Evolutionary conservation across 306 rosid species (phyloP).

Genomic region (Canavalia ensiformis): DNA sequence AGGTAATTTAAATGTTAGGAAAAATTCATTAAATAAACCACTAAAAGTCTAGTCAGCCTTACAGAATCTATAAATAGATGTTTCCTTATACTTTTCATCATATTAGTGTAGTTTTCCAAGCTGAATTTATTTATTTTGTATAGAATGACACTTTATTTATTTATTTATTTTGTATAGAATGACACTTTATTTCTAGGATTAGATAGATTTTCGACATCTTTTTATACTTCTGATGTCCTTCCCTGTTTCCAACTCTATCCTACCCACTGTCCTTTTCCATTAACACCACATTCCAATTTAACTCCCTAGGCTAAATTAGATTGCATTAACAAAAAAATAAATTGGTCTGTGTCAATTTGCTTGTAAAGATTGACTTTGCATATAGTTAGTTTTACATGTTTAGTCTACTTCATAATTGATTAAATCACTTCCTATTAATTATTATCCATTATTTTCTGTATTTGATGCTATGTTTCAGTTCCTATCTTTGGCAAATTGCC

Average conservation of each 20-base stretch:
- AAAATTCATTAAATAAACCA: too few species aligned
- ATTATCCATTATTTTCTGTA: conserved; percentile 1
- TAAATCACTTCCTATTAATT: background rate
- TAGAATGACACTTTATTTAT: background rate
- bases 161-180: too few species aligned
- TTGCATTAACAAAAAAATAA: background rate
- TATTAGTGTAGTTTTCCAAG: background rate
- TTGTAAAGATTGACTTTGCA: background rate
- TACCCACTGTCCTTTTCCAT: background rate
- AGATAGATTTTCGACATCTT: background rate
- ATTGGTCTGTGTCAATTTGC: conserved; percentile 5
- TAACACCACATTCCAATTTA: background rate
- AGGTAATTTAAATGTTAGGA: too few species aligned
- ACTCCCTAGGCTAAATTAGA: background rate
- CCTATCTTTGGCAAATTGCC: background rate
- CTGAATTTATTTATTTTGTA: background rate
- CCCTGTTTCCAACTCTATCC: background rate
- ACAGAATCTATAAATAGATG: background rate
- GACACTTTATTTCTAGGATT: background rate
- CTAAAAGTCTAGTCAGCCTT: too few species aligned
- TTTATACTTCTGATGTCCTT: background rate
- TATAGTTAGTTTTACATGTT: background rate
- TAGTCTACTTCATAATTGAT: background rate
- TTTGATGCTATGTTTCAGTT: conserved; percentile 7
- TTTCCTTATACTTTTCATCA: background rate